Evolutionary conservation across 371 early-diverging fungal genomes (phyloP).

Genomic region (Catenaria anguillulae): DNA sequence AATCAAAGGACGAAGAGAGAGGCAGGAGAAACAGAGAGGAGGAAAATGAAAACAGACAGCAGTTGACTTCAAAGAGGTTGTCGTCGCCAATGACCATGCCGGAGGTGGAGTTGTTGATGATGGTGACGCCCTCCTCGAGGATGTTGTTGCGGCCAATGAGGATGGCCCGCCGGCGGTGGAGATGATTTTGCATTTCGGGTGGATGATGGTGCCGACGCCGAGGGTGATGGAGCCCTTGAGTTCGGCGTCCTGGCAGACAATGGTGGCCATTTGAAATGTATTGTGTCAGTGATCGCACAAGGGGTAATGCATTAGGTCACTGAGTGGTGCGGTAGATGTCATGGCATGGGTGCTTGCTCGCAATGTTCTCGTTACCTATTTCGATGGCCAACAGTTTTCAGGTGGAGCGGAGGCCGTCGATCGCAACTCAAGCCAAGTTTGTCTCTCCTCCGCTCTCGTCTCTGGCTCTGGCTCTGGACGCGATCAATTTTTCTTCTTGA

Average conservation of each 20-base stretch:
- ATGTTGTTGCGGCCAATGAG: conserved; percentile 57
- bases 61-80: conserved; percentile 61
- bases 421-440: no score
- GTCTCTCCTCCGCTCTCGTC: no score
- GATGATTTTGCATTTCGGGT: conserved; percentile 56
- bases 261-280: conserved; percentile 9
- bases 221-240: conserved; percentile 42
- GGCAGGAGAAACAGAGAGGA: not conserved
- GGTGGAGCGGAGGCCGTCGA: no score
- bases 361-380: no score
- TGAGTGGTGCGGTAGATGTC: no score
- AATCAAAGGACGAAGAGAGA: no score
- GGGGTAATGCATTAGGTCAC: no score
- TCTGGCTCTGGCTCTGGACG: no score
- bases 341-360: not conserved
- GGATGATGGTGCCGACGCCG: conserved; percentile 49
- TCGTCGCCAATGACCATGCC: conserved; percentile 51
- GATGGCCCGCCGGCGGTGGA: conserved; percentile 49
- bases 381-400: no score
- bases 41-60: conserved; percentile 32
- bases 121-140: conserved; percentile 53
- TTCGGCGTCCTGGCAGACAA: conserved; percentile 51
- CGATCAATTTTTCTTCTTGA: no score
- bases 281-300: no score
- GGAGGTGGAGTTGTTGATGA: conserved; percentile 34